Evolutionary conservation across 1,139 yeast species (phyloP).

Genomic region (Kazachstania sp.): DNA sequence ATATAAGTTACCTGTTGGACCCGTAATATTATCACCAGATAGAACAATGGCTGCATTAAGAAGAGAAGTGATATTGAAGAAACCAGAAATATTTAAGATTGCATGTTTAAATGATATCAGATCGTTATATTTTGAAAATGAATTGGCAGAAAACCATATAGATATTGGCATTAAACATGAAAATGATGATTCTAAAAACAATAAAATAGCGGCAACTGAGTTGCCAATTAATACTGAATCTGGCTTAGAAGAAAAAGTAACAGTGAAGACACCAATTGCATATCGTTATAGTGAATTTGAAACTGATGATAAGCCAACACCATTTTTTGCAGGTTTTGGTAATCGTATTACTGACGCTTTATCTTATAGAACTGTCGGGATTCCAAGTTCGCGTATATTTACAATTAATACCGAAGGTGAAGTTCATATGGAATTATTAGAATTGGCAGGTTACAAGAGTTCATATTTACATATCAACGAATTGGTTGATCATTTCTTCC

Average conservation of each 20-base stretch:
- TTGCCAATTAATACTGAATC: not conserved
- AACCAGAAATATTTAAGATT: conserved; percentile 97
- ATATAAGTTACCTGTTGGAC: conserved; percentile 72
- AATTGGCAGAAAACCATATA: not conserved
- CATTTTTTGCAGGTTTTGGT: conserved; percentile 97
- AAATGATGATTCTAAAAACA: not conserved
- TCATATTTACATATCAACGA: conserved; percentile 87
- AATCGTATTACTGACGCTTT: conserved; percentile 95
- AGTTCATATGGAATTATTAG: conserved; percentile 93
- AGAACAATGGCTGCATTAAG: conserved; percentile 91
- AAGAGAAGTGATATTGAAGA: conserved; percentile 85
- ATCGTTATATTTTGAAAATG: conserved; percentile 41
- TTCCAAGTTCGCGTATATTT: conserved; percentile 89
- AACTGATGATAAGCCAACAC: conserved; percentile 33
- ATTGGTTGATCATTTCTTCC: conserved; percentile 94
- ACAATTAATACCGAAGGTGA: conserved; percentile 96
- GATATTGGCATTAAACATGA: conserved; percentile 1
- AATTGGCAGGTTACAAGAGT: conserved; percentile 85
- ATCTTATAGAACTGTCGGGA: conserved; percentile 86
- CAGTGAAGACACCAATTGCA: conserved; percentile 4
- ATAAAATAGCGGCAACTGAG: conserved; percentile 3
- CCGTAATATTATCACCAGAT: conserved; percentile 93
- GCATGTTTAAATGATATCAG: conserved; percentile 87
- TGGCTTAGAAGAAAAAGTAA: not conserved
- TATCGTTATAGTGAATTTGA: conserved; percentile 5